These are phyloP conservation scores for Blastobotrys capitulatus DNA, from an alignment of 1,139 yeast species.

Conservation along the genomic window DNA sequence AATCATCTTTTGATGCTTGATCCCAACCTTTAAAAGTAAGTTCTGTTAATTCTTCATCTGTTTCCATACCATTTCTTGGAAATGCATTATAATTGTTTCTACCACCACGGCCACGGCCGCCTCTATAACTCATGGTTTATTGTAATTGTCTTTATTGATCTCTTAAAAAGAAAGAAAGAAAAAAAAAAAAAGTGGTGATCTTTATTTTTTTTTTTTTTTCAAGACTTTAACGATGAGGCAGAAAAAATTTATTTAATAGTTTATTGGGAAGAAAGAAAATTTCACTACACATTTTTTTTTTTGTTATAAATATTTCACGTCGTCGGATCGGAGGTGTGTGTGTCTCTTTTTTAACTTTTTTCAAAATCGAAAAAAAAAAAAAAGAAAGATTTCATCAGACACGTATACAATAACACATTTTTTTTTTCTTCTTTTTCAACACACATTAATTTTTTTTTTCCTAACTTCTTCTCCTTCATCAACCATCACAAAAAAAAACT, in stretches of 20 bases:
- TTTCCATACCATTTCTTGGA: conserved; percentile 8
- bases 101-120: conserved; percentile 11
- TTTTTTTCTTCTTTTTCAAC: not conserved
- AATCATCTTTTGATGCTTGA: conserved; percentile 57
- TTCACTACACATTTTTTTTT: too few relatives aligned
- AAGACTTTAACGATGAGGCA: not conserved
- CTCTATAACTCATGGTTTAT: conserved; percentile 8
- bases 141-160: not conserved
- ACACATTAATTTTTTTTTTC: not conserved
- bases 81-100: conserved; percentile 6
- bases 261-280: too few relatives aligned
- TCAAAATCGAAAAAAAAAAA: too few relatives aligned
- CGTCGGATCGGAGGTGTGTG: too few relatives aligned
- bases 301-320: too few relatives aligned
- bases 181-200: not conserved
- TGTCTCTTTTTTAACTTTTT: too few relatives aligned
- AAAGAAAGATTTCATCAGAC: not conserved
- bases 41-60: conserved; percentile 31
- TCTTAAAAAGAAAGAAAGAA: not conserved
- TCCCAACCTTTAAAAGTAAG: conserved; percentile 78
- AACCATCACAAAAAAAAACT: not conserved
- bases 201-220: not conserved
- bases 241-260: too few relatives aligned
- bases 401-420: not conserved
- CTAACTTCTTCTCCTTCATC: not conserved